Base-by-base conservation (phyloP, 2,329 filamentous ascomycete species). In the Alternaria dauci region DNA sequence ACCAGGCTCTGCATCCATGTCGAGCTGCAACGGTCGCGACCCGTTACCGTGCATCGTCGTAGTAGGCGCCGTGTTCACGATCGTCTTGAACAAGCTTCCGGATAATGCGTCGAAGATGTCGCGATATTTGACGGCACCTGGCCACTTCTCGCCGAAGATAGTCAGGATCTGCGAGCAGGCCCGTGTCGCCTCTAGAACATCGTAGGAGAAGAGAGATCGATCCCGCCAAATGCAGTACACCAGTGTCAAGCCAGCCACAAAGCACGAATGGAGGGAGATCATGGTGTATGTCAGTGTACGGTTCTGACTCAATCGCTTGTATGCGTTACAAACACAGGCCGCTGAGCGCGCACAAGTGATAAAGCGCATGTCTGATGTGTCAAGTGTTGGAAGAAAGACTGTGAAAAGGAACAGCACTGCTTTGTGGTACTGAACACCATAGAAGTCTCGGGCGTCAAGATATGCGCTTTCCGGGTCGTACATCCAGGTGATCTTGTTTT, bases 171-270 rank as follows among this genome's bases (percentile, higher is more conserved):
- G 68, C 5, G 62, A 70, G 54, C 71, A 72, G 25, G 68, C 61
- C n/a, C 66, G 61, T 2, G 69, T 71, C 9, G 71, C 71, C 39
- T 73, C 69, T 2, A 73, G 62, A 4, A 69, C 62, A n/a, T 73
- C 68, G 46, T 69, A 73, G 4, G 63, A 67, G 52, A 73, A 73
- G 5, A 71, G 62, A 8, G 55, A 62, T 8, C 65, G 62, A 43
- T 72, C 71, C 25, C 67, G 55, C 71, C 71, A 73, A n/a, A 73
- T 63, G 39, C 71, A 72, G 47, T 73, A 73, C 4, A 73, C 61
- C 4, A 73, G 43, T 11, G 71, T 73, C 51, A 73, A 36, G 0
- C 71, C 71, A 23, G 71, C 69, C 1, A 73, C 68, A 18, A 73
- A 73, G 32, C 71, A 73, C 2, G 71, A 73, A 42, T 73, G 71